These are phyloP conservation scores for Ramicandelaber brevisporus DNA, from an alignment of 192 early-diverging fungal species.

Conservation along the genomic window DNA sequence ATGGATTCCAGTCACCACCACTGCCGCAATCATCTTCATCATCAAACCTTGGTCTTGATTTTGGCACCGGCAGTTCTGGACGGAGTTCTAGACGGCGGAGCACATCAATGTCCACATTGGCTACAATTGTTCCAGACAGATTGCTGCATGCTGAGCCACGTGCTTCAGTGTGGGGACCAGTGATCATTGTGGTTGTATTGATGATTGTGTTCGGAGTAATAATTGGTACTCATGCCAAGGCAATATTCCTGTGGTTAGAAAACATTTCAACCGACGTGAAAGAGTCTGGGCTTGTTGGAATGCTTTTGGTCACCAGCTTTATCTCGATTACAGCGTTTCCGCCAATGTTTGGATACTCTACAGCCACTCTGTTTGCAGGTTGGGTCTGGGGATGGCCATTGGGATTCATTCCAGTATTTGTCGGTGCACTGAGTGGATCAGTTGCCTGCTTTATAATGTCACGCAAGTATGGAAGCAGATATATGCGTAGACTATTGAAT, in stretches of 20 bases:
- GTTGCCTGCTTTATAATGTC: constrained; percentile 24
- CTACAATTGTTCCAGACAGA: too few relatives aligned
- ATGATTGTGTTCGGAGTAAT: constrained; percentile 23
- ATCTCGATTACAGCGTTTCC: constrained; percentile 39
- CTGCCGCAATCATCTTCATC: too few relatives aligned
- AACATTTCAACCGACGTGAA: not conserved
- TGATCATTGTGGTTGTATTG: constrained; percentile 14
- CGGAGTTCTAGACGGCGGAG: too few relatives aligned
- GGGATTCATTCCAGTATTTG: constrained; percentile 5
- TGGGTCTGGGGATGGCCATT: constrained; percentile 6
- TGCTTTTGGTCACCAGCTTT: constrained; percentile 15
- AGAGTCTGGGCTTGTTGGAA: constrained; percentile 8
- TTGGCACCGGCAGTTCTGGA: too few relatives aligned
- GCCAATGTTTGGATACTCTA: constrained; percentile 10
- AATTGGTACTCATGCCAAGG: constrained; percentile 12
- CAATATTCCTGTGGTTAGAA: constrained; percentile 3
- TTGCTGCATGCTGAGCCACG: too few relatives aligned
- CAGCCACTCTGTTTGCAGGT: constrained; percentile 1
- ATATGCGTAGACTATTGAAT: constrained; percentile 13
- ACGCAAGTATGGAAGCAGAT: constrained; percentile 15
- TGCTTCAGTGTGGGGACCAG: constrained; percentile 16
- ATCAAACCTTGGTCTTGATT: too few relatives aligned
- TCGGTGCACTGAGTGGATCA: constrained; percentile 17
- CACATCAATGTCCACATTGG: too few relatives aligned
- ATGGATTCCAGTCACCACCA: too few relatives aligned